Evolutionary conservation across 176 grass and related monocot species (phyloP).

Genomic region (Poa pratensis): DNA sequence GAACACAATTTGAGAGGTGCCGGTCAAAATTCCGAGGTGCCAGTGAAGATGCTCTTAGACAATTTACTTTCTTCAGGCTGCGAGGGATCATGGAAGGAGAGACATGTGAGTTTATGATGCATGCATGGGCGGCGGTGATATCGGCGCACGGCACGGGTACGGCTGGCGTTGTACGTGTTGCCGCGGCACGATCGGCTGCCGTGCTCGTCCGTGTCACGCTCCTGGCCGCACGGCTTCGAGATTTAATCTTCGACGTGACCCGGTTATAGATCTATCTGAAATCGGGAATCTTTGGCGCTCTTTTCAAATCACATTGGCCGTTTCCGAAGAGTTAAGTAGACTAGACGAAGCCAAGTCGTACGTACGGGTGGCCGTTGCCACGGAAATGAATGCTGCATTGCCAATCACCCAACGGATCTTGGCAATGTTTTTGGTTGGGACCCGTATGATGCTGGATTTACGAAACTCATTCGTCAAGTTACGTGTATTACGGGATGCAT

Average conservation of each 20-base stretch:
- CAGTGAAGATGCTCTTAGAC: no score
- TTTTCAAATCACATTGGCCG: background rate
- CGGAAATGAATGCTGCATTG: background rate
- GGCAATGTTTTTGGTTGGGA: background rate
- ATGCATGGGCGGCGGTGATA: no score
- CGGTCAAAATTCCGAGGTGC: no score
- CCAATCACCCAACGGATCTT: background rate
- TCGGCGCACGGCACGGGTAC: background rate
- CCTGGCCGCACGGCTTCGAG: background rate
- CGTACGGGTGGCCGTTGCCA: background rate
- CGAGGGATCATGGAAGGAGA: no score
- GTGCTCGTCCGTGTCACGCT: no score
- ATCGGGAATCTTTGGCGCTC: background rate
- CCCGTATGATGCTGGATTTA: background rate
- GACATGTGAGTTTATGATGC: no score
- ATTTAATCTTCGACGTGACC: background rate
- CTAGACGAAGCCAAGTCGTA: background rate
- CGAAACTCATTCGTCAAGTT: no score
- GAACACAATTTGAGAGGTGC: no score
- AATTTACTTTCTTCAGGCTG: no score
- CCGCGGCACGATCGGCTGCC: background rate
- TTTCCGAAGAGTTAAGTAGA: background rate
- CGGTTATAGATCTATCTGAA: background rate
- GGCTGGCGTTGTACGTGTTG: background rate
- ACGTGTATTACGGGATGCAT: no score